Evolutionary conservation across 2,329 filamentous ascomycete species (phyloP).

Genomic region (Neofusicoccum laricinum): DNA sequence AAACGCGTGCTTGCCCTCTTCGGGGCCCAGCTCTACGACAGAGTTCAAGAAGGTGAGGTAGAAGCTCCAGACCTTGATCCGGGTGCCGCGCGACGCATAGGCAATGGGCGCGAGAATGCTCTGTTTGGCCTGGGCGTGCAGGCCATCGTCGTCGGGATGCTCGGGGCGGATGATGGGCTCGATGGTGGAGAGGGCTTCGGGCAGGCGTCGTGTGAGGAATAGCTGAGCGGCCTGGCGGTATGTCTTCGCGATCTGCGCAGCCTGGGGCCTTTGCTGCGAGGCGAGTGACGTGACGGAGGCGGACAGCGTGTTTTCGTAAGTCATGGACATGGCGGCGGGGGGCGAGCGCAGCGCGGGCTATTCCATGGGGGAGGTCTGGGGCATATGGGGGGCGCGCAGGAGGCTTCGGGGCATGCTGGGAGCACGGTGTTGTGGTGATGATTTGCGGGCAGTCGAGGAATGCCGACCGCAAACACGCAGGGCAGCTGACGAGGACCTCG

Average conservation of each 20-base stretch:
- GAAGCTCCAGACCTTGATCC: constrained; percentile 95
- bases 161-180: constrained; percentile 71
- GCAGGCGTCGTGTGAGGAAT: constrained; percentile 88
- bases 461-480: constrained; percentile 5
- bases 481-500: constrained; percentile 12
- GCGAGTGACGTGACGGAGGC: constrained; percentile 69
- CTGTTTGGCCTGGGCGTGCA: constrained; percentile 17
- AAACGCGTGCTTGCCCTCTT: constrained; percentile 87
- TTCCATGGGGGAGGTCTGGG: constrained; percentile 40
- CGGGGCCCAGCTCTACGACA: constrained; percentile 80
- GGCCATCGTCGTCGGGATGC: constrained; percentile 17
- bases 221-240: constrained; percentile 93
- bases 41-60: constrained; percentile 93
- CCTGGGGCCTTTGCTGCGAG: constrained; percentile 55
- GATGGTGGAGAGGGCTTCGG: constrained; percentile 83
- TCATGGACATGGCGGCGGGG: constrained; percentile 41
- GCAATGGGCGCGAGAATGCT: constrained; percentile 67
- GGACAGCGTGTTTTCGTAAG: constrained; percentile 56
- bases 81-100: constrained; percentile 73
- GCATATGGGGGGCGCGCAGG: not conserved
- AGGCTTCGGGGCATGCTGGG: constrained; percentile 1
- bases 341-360: constrained; percentile 26
- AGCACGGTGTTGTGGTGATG: constrained; percentile 15
- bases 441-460: constrained; percentile 14
- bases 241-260: constrained; percentile 78